Evolutionary conservation across 1,139 yeast genomes (phyloP).

Genomic region (Arxiozyma bovina): DNA sequence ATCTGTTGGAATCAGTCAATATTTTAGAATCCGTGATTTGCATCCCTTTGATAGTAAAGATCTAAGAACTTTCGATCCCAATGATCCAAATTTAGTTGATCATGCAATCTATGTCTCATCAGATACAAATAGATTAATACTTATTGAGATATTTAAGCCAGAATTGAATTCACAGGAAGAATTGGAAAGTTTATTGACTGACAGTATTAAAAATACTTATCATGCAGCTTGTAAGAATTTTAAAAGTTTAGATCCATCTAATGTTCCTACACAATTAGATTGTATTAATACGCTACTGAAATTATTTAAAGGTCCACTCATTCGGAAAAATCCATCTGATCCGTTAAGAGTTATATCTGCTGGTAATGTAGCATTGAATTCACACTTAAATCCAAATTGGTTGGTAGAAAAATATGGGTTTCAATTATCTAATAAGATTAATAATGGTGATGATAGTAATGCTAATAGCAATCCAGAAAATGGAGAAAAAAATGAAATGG

Average conservation of each 20-base stretch:
- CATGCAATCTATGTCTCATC: conserved; percentile 39
- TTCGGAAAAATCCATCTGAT: conserved; percentile 35
- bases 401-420: conserved; percentile 40
- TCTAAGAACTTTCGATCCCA: conserved; percentile 21
- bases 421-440: conserved; percentile 35
- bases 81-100: conserved; percentile 30
- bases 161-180: conserved; percentile 34
- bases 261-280: conserved; percentile 42
- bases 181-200: conserved; percentile 31
- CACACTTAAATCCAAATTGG: conserved; percentile 48
- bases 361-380: conserved; percentile 40
- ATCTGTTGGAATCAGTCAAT: conserved; percentile 28
- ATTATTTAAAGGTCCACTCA: conserved; percentile 55
- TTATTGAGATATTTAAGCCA: conserved; percentile 38
- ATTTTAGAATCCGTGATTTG: conserved; percentile 30
- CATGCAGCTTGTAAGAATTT: conserved; percentile 26
- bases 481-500: conserved; percentile 11
- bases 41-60: conserved; percentile 34
- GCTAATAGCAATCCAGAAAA: not conserved
- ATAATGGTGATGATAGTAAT: conserved; percentile 34
- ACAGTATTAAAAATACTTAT: conserved; percentile 35
- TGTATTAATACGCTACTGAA: conserved; percentile 51
- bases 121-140: conserved; percentile 35
- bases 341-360: conserved; percentile 46
- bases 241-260: conserved; percentile 24